Evolutionary conservation across 2,329 filamentous ascomycete genomes (phyloP).

Genomic region (Botryotinia globosa): DNA sequence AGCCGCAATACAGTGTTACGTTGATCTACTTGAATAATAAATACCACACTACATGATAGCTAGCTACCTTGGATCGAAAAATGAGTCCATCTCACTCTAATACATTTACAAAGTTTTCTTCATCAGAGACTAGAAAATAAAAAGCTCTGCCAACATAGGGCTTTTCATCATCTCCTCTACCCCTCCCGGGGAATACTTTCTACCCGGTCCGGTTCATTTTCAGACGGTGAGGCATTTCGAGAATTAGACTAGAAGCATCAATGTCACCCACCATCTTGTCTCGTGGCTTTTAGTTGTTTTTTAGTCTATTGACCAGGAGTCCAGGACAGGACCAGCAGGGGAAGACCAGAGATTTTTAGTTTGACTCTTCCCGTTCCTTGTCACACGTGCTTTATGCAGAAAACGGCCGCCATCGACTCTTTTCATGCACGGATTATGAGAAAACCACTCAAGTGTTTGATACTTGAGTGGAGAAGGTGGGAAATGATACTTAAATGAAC

Average conservation of each 20-base stretch:
- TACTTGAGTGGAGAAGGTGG: neutral
- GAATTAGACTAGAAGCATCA: conserved; percentile 14
- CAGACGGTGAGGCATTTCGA: conserved; percentile 16
- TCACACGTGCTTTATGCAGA: conserved; percentile 19
- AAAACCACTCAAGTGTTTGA: neutral
- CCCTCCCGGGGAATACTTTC: neutral
- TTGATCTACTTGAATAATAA: neutral
- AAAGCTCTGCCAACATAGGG: neutral
- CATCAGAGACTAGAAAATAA: neutral
- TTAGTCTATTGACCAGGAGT: neutral
- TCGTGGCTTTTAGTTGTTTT: conserved; percentile 17
- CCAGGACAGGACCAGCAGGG: neutral
- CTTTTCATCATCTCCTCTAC: neutral
- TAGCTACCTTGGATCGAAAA: neutral
- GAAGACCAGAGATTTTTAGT: neutral
- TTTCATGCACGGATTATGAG: neutral
- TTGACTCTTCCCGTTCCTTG: conserved; percentile 11
- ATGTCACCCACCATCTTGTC: neutral
- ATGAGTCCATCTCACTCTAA: neutral
- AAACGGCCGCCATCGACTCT: conserved; percentile 11
- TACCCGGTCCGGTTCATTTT: neutral
- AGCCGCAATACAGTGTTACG: neutral
- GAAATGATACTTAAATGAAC: neutral
- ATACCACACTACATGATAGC: neutral
- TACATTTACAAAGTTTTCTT: neutral